Conservation (phyloP, 2,329 filamentous ascomycete species). For the Westerdykella ornata region DNA sequence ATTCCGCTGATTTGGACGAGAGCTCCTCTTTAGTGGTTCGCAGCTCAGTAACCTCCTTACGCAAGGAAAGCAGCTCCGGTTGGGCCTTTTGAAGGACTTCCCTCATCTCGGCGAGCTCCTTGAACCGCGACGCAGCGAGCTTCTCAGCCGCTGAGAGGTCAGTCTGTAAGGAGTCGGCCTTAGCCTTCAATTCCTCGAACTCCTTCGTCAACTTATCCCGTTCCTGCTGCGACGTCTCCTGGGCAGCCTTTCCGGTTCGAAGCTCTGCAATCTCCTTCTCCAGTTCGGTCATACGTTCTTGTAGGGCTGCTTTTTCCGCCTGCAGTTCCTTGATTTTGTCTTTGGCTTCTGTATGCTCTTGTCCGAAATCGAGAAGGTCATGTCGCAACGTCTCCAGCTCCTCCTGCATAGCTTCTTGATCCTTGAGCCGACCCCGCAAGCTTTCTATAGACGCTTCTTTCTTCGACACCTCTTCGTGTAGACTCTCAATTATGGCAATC, state of each 20-base stretch:
- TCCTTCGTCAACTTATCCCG: slow-evolving; percentile 55
- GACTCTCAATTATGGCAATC: slow-evolving; percentile 27
- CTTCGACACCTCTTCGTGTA: slow-evolving; percentile 29
- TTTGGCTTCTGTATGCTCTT: slow-evolving; percentile 78
- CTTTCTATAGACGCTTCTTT: slow-evolving; percentile 69
- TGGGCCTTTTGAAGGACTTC: slow-evolving; percentile 79
- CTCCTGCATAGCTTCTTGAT: slow-evolving; percentile 70
- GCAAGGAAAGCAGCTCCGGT: slow-evolving; percentile 72
- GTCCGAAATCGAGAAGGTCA: slow-evolving; percentile 69
- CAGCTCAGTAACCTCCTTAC: slow-evolving; percentile 68
- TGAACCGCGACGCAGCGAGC: slow-evolving; percentile 79
- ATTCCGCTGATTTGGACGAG: slow-evolving; percentile 52
- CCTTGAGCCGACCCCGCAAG: slow-evolving; percentile 63
- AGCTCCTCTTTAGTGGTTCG: slow-evolving; percentile 72
- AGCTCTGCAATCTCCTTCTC: slow-evolving; percentile 62
- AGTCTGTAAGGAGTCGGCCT: slow-evolving; percentile 63
- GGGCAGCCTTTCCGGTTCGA: slow-evolving; percentile 43
- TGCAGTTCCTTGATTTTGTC: slow-evolving; percentile 65
- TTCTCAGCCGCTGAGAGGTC: slow-evolving; percentile 82
- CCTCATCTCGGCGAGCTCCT: slow-evolving; percentile 73
- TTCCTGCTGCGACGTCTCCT: slow-evolving; percentile 46
- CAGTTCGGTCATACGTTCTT: slow-evolving; percentile 58
- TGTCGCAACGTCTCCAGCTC: slow-evolving; percentile 81
- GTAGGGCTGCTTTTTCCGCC: slow-evolving; percentile 60
- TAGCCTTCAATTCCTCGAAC: slow-evolving; percentile 64